Evolutionary conservation across 352 stramenopile genomes (phyloP), one percentile per base, ranked within the genome.

Genomic region (Phytophthora agathidicida): DNA sequence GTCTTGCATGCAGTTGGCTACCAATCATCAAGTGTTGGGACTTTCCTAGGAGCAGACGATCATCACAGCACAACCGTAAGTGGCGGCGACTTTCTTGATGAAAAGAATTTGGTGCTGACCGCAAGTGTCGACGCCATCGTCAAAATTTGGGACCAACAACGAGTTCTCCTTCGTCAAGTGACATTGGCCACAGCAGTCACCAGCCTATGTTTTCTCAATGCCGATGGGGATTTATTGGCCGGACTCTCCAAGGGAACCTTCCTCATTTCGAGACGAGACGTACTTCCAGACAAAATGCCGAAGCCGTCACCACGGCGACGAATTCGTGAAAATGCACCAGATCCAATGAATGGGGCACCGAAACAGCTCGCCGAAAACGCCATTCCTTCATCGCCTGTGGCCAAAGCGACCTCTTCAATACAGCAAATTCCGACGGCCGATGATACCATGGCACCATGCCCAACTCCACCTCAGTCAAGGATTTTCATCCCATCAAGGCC

Each of bases 71-170:
- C 80, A 9, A 86, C 86, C 32, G 68, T 90, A 13, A 84, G 74
- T 26, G 76, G 71, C 2, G 83, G 56, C 7, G 83, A 89, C 32
- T 92, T 88, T 58, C 56, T 88, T 2, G 80, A 92, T 45, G 68
- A 84, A 27, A 75, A 80, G 19, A 53, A 51, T 8, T 22, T 92
- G 28, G 53, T 84, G 13, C 54, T 90, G 8, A 89, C 80, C 0
- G 80, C 64, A 3, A 92, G 80, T 46, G 76, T 89, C n/a, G 83
- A 90, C 45, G 81, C 81, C 9, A 67, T 86, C 23, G 66, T 90
- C 36, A 89, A 90, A 65, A 60, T 89, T 46, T 92, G 83, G 83
- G 75, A 88, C 44, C 80, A 89, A 20, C 49, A 79, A 16, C 83
- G 83, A 49, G 68, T 57, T 23, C 35, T 88, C 7, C 65, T 92